A percentile compares a stretch with the other conserved stretches of the same genome.
Conservation (phyloP, 208 protist species). For the Wallacemonas sp. region DNA sequence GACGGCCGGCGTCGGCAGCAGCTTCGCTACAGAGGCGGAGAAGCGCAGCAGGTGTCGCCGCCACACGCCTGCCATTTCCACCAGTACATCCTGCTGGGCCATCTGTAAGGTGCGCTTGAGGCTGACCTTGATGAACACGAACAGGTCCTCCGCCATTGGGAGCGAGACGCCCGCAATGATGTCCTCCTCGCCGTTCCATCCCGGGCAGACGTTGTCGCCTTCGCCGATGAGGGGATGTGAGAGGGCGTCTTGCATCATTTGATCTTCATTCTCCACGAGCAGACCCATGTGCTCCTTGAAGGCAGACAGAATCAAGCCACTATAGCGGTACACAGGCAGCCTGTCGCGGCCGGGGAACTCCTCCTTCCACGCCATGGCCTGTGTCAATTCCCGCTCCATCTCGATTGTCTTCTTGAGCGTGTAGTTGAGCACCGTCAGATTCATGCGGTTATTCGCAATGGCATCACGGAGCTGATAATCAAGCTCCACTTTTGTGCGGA, state of each 20-base stretch:
- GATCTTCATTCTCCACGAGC: slow-evolving; percentile 79
- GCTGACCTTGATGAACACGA: slow-evolving; percentile 91
- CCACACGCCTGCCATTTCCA: slow-evolving; percentile 88
- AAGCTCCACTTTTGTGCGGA: slow-evolving; percentile 88
- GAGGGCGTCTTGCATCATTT: slow-evolving; percentile 83
- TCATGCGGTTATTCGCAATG: slow-evolving; percentile 66
- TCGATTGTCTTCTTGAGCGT: slow-evolving; percentile 93
- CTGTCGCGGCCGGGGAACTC: slow-evolving; percentile 55
- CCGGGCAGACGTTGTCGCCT: slow-evolving; percentile 68
- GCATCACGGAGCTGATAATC: slow-evolving; percentile 72
- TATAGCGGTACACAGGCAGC: slow-evolving; percentile 81
- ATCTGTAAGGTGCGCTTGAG: slow-evolving; percentile 80
- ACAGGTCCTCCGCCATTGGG: slow-evolving; percentile 87
- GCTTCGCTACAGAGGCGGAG: slow-evolving; percentile 25
- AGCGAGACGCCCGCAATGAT: slow-evolving; percentile 58
- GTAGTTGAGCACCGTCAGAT: slow-evolving; percentile 87
- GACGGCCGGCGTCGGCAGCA: slow-evolving; percentile 50
- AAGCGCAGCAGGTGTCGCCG: slow-evolving; percentile 72
- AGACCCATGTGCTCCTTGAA: slow-evolving; percentile 86
- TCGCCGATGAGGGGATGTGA: slow-evolving; percentile 80
- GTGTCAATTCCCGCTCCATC: slow-evolving; percentile 90
- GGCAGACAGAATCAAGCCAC: slow-evolving; percentile 77
- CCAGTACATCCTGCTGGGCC: slow-evolving; percentile 83
- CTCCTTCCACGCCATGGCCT: slow-evolving; percentile 77
- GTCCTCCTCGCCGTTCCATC: slow-evolving; percentile 65